A percentile compares a stretch with the other conserved stretches of the same genome.
phyloP scores from a whole-genome alignment of 1,284 basidiomycete genomes.

The Boletus sp. region DNA sequence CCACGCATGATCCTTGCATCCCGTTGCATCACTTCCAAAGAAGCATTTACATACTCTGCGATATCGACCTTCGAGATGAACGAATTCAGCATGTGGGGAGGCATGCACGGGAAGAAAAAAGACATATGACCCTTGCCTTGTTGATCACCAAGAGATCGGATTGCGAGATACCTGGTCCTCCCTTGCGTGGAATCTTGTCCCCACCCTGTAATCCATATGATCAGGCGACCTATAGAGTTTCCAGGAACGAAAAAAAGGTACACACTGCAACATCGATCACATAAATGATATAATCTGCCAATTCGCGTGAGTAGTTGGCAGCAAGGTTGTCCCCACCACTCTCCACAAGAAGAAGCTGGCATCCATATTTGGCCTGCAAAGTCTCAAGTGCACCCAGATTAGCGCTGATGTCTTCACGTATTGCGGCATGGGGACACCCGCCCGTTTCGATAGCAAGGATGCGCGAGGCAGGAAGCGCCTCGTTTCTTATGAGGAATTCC shows the following conservation, averaged over 20 bases:
- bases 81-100: background rate
- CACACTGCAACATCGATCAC: slow-evolving; percentile 80
- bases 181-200: slow-evolving; percentile 97
- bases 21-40: slow-evolving; percentile 90
- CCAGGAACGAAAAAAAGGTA: slow-evolving; percentile 2
- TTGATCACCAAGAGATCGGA: slow-evolving; percentile 95
- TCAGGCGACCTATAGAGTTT: slow-evolving; percentile 10
- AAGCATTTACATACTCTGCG: slow-evolving; percentile 89
- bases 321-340: slow-evolving; percentile 95
- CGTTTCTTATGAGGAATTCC: slow-evolving; percentile 92
- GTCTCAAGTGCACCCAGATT: slow-evolving; percentile 95
- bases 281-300: slow-evolving; percentile 97
- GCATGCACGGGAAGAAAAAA: background rate
- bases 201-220: slow-evolving; percentile 58
- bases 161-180: slow-evolving; percentile 94
- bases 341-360: slow-evolving; percentile 89
- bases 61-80: slow-evolving; percentile 70
- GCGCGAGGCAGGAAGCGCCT: slow-evolving; percentile 79
- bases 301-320: slow-evolving; percentile 92
- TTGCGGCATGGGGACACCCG: slow-evolving; percentile 93
- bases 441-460: slow-evolving; percentile 97
- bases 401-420: slow-evolving; percentile 95
- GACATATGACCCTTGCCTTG: slow-evolving; percentile 56
- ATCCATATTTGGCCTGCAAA: slow-evolving; percentile 85
- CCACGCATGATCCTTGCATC: slow-evolving; percentile 94